These are phyloP conservation scores for Berkeleyomyces rouxiae DNA, from an alignment of 2,329 filamentous ascomycete genomes.

Conservation along the genomic window DNA sequence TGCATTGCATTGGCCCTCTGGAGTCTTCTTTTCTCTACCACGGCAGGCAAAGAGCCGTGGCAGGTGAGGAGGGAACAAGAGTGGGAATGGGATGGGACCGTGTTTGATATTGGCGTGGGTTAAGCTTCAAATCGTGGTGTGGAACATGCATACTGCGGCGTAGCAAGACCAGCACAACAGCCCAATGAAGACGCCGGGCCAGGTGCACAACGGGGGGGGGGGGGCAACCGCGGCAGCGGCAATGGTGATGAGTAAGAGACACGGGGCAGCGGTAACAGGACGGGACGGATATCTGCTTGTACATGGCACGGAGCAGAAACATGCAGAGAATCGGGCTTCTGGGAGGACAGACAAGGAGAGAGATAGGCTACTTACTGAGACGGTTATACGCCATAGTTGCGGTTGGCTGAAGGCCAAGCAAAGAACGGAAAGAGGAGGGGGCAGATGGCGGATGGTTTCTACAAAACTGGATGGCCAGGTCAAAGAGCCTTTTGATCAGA, in stretches of 20 bases:
- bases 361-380: constrained; percentile 13
- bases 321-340: neutral
- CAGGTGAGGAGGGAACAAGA: neutral
- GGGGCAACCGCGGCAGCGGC: neutral
- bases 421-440: neutral
- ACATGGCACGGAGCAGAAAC: neutral
- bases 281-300: neutral
- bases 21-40: neutral
- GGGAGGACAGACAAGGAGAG: neutral
- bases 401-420: neutral
- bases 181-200: neutral
- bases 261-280: neutral
- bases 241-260: neutral
- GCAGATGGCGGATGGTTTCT: neutral
- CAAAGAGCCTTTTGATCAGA: neutral
- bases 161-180: neutral
- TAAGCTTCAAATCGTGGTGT: neutral
- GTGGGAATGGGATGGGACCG: neutral
- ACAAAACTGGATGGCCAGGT: neutral
- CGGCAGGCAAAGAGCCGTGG: neutral
- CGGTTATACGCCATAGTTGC: constrained; percentile 15
- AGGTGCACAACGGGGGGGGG: neutral
- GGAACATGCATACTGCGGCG: neutral
- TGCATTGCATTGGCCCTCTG: neutral
- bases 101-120: constrained; percentile 9